Conservation (phyloP, 192 early-diverging fungal genomes). For the Lunasporangiospora selenospora region DNA sequence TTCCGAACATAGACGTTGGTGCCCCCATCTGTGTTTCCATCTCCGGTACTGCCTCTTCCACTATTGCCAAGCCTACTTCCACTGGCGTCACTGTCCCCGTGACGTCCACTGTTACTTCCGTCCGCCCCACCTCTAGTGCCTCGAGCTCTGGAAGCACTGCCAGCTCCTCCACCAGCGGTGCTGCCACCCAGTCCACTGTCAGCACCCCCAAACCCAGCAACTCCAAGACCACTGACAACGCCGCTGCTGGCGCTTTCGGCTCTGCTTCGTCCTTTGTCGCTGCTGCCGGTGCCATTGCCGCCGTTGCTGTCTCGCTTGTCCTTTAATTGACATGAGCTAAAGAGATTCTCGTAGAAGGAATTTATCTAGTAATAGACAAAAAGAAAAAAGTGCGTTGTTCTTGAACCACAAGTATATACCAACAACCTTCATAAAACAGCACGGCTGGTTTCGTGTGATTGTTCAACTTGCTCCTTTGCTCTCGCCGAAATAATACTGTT, state of each 20-base stretch:
- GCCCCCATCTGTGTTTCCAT: slow-evolving; percentile 27
- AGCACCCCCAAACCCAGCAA: not conserved
- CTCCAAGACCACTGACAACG: not conserved
- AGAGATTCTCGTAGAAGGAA: too few species aligned
- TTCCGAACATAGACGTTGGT: slow-evolving; percentile 24
- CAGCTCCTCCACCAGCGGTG: not conserved
- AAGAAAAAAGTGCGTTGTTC: not conserved
- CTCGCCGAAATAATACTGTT: not conserved
- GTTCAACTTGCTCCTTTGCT: not conserved
- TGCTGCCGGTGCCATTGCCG: slow-evolving; percentile 9
- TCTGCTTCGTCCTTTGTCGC: slow-evolving; percentile 10
- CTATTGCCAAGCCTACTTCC: not conserved
- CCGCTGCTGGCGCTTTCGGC: not conserved
- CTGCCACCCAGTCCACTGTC: not conserved
- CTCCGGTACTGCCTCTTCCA: slow-evolving; percentile 8
- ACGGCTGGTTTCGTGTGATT: not conserved
- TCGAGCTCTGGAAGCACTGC: not conserved
- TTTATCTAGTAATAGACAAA: not conserved
- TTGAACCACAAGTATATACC: not conserved
- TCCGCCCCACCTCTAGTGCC: too few species aligned
- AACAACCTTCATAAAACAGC: not conserved
- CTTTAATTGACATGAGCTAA: too few species aligned
- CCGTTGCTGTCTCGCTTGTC: slow-evolving; percentile 16
- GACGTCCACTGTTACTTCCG: slow-evolving; percentile 1
- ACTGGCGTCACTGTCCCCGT: not conserved